phyloP scores from a whole-genome alignment of 331 rosid genomes.

The Prunus yedoensis region DNA sequence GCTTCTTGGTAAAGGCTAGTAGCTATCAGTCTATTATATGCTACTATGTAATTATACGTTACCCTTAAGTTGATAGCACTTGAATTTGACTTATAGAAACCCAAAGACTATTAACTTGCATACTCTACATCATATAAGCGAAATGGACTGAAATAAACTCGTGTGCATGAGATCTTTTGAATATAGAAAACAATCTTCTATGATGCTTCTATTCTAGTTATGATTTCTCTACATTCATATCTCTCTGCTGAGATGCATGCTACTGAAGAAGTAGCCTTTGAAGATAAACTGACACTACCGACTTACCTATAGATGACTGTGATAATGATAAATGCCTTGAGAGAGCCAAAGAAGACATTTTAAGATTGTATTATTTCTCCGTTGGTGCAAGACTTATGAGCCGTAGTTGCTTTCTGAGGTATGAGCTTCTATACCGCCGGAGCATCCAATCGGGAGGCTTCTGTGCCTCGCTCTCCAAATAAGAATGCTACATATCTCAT shows the following conservation, averaged over 20 bases:
- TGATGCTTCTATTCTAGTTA: no score
- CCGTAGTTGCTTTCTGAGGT: slow-evolving; percentile 57
- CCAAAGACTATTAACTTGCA: no score
- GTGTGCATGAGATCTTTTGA: no score
- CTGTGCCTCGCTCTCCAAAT: background rate
- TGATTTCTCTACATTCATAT: background rate
- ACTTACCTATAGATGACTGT: slow-evolving; percentile 49
- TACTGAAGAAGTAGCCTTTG: slow-evolving; percentile 29
- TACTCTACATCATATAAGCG: no score
- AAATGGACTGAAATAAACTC: no score
- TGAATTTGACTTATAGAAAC: no score
- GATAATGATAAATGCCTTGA: slow-evolving; percentile 30
- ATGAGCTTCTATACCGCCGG: slow-evolving; percentile 39
- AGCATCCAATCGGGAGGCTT: background rate
- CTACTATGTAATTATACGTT: no score
- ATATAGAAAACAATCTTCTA: no score
- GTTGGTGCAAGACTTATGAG: slow-evolving; percentile 56
- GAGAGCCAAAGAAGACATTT: slow-evolving; percentile 28
- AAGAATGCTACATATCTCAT: slow-evolving; percentile 23
- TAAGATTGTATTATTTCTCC: slow-evolving; percentile 30
- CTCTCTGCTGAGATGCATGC: slow-evolving; percentile 38
- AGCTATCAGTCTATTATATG: no score
- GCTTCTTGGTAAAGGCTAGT: no score
- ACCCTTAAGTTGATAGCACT: no score
- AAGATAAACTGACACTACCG: slow-evolving; percentile 27